Percentiles rank a stretch among this genome's conserved stretches.
Evolutionary conservation across 1,139 yeast species (phyloP).

Genomic region (Yamadazyma friedrichii): DNA sequence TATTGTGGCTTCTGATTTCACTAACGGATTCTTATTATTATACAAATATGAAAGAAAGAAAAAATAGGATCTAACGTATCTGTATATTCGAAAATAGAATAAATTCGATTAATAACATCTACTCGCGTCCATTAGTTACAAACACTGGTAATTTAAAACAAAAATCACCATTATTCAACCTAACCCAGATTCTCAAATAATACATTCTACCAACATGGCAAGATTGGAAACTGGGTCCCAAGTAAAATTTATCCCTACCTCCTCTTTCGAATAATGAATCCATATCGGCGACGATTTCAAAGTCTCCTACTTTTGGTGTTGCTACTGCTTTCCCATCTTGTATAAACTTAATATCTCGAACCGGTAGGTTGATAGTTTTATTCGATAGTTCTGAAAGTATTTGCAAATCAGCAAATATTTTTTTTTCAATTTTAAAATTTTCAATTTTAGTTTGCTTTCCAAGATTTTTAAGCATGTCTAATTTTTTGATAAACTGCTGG

Average conservation of each 20-base stretch:
- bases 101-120: too few relatives aligned
- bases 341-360: slow-evolving; percentile 1
- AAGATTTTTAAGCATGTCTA: slow-evolving; percentile 21
- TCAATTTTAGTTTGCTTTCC: slow-evolving; percentile 24
- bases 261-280: slow-evolving; percentile 5
- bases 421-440: slow-evolving; percentile 28
- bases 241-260: slow-evolving; percentile 19
- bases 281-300: slow-evolving; percentile 11
- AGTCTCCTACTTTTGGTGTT: slow-evolving; percentile 5
- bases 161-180: slow-evolving; percentile 24
- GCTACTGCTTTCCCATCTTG: slow-evolving; percentile 7
- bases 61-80: too few relatives aligned
- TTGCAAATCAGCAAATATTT: slow-evolving; percentile 31
- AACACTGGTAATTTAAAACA: slow-evolving; percentile 7
- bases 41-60: too few relatives aligned
- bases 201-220: slow-evolving; percentile 37
- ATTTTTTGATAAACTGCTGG: slow-evolving; percentile 21
- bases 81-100: too few relatives aligned
- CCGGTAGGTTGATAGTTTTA: slow-evolving; percentile 22
- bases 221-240: slow-evolving; percentile 41
- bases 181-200: slow-evolving; percentile 29
- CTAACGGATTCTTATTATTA: too few relatives aligned
- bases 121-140: not conserved
- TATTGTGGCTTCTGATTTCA: too few relatives aligned
- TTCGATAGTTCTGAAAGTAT: slow-evolving; percentile 29